Evolutionary conservation across 192 early-diverging fungal genomes (phyloP), one percentile per base, ranked within the genome.

Genomic region (Linnemannia zychae): DNA sequence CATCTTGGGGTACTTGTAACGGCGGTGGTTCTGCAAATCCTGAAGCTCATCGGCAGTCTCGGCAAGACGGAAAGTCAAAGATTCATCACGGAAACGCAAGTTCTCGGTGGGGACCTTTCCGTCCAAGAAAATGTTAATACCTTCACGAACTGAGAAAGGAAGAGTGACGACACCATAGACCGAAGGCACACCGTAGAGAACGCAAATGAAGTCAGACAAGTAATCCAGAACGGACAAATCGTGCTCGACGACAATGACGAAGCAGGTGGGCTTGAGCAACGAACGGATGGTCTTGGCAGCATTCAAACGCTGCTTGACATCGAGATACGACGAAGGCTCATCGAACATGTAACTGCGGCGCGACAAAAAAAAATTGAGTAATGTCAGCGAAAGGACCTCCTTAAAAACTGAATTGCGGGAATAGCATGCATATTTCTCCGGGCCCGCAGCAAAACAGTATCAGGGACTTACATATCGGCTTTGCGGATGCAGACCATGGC

Each of bases 251-350:
- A 96, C 97, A 87, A 99, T 96, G 66, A 99, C 94, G 89, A 98
- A 98, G 77, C 91, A 76, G 13, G 88, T 92, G 24, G 95, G 88
- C 28, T 83, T 77, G 52, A 98, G 90, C 72, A 99, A 86, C 49
- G 93, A 92, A 67, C 97, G 97, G 82, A 99, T 98, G 31, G 97
- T 95, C 46, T 92, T 90, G 75, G 97, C 97, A 72, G 98, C 98
- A 81, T 98, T 98, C 87, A 99, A 91, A 92, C 98, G 96, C 91
- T 99, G 98, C 94, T 98, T 99, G 67, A 99, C 98, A 90, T 99
- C 98, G 75, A 99, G 88, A 86, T 98, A 99, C 63, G 95, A 96
- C 49, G 98, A 99, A 68, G 98, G 98, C 90, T 99, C 98, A 88
- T 99, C 98, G 88, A 98, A 97, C 98, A 99, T 98, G 90, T 98